phyloP scores from a whole-genome alignment of 768 basidiomycete species.

The Auricularia sp. region DNA sequence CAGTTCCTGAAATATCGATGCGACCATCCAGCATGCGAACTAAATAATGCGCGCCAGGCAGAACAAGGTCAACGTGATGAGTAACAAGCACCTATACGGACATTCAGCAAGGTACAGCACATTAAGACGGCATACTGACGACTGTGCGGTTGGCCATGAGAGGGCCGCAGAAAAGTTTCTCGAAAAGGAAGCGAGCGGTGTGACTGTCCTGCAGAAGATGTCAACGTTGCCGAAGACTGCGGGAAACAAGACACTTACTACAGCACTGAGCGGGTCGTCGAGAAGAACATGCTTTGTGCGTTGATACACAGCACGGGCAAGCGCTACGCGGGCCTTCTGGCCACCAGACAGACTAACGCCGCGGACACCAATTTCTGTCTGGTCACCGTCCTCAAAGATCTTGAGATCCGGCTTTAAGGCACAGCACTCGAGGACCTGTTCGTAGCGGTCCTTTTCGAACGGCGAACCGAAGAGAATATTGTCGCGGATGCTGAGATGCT shows the following conservation, averaged over 20 bases:
- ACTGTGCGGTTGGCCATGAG: constrained; percentile 22
- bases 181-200: constrained; percentile 19
- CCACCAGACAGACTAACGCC: constrained; percentile 27
- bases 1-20: constrained; percentile 28
- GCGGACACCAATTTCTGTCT: constrained; percentile 76
- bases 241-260: constrained; percentile 7
- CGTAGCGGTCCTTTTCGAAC: constrained; percentile 59
- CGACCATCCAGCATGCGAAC: constrained; percentile 33
- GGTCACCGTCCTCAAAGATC: constrained; percentile 77
- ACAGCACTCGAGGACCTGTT: constrained; percentile 72
- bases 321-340: constrained; percentile 45
- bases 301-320: constrained; percentile 76
- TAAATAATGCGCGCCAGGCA: constrained; percentile 29
- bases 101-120: background rate
- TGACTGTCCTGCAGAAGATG: constrained; percentile 16
- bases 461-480: constrained; percentile 16
- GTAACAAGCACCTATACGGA: constrained; percentile 26
- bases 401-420: constrained; percentile 73
- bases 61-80: constrained; percentile 34
- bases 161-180: constrained; percentile 18
- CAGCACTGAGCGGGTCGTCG: constrained; percentile 21
- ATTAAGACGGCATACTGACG: constrained; percentile 12
- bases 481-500: constrained; percentile 56
- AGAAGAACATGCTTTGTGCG: constrained; percentile 32
- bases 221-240: background rate